Evolutionary conservation across 176 grass and related monocot genomes (phyloP).

Genomic region (Miscanthus lutarioriparius): DNA sequence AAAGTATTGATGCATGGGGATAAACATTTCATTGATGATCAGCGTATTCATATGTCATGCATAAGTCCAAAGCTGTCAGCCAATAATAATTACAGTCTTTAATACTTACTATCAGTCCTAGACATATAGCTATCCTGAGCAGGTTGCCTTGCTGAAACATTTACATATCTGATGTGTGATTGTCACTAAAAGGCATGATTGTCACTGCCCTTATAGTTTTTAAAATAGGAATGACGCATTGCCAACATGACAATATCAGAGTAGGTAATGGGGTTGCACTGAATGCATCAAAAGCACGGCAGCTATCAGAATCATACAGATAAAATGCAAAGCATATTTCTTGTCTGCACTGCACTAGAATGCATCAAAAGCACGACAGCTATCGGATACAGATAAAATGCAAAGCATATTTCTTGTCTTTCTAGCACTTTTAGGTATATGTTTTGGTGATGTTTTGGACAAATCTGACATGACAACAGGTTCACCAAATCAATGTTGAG

Average conservation of each 20-base stretch:
- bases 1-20: background rate
- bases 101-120: background rate
- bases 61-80: conserved; percentile 6
- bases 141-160: background rate
- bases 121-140: background rate
- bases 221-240: background rate
- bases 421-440: background rate
- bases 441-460: background rate
- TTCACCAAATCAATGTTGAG: background rate
- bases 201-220: background rate
- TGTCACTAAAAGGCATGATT: background rate
- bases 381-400: background rate
- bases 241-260: conserved; percentile 12
- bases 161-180: background rate
- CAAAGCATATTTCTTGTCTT: conserved; percentile 5
- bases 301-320: background rate
- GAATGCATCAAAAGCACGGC: background rate
- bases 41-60: conserved; percentile 13
- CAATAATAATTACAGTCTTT: background rate
- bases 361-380: background rate
- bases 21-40: conserved; percentile 4
- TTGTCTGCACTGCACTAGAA: background rate
- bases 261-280: background rate
- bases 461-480: background rate
- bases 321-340: conserved; percentile 3